phyloP scores from a whole-genome alignment of 2,329 filamentous ascomycete species.

The Talaromyces sp. region DNA sequence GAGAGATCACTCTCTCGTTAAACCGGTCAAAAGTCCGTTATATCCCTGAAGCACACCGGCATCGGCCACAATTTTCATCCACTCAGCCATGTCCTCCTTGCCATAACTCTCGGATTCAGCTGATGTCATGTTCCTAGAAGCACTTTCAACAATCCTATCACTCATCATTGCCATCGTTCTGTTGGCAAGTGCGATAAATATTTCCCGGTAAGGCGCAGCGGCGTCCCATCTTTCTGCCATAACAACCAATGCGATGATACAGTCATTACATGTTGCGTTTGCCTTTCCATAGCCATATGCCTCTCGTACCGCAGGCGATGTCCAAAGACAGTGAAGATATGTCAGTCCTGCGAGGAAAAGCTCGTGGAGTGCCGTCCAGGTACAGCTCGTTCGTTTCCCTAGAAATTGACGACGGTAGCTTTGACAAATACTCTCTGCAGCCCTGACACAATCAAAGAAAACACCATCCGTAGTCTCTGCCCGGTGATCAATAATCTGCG shows the following conservation, averaged over 20 bases:
- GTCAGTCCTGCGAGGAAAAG: conserved; percentile 30
- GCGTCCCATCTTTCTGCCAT: conserved; percentile 34
- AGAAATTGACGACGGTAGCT: conserved; percentile 22
- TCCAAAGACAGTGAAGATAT: conserved; percentile 39
- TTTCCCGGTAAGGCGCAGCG: conserved; percentile 35
- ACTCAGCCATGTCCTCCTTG: neutral
- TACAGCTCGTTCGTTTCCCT: conserved; percentile 22
- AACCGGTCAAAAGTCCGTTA: neutral
- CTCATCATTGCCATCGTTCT: conserved; percentile 14
- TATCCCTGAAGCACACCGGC: neutral
- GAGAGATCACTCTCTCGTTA: neutral
- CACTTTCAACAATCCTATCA: neutral
- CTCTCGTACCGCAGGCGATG: conserved; percentile 24
- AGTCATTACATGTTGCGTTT: conserved; percentile 31
- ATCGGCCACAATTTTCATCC: conserved; percentile 5
- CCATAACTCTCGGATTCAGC: neutral
- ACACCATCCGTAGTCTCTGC: conserved; percentile 22
- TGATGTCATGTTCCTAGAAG: neutral
- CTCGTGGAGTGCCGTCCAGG: conserved; percentile 26
- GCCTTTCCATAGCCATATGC: conserved; percentile 21
- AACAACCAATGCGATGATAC: conserved; percentile 33
- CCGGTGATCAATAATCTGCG: conserved; percentile 23
- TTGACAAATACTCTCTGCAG: conserved; percentile 20
- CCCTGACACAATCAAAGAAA: conserved; percentile 26
- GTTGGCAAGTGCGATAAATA: conserved; percentile 31